phyloP scores from a whole-genome alignment of 2,329 filamentous ascomycete species.

The Myriangium duriaei region DNA sequence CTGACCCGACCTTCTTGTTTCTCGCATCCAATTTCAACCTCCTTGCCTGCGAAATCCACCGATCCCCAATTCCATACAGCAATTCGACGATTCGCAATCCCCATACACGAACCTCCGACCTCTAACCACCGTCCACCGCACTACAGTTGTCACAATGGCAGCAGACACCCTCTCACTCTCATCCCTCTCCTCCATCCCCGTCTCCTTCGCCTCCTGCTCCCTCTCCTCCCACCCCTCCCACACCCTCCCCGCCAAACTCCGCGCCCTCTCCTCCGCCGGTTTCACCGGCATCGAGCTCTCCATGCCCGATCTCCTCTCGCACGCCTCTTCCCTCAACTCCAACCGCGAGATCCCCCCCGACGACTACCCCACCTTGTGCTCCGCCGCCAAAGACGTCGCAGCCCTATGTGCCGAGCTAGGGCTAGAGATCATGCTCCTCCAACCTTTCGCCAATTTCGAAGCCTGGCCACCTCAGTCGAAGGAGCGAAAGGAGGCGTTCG shows the following conservation, averaged over 20 bases:
- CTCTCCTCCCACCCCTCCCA: conserved; percentile 37
- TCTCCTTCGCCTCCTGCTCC: conserved; percentile 45
- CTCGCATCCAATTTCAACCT: too few species aligned
- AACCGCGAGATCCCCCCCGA: conserved; percentile 38
- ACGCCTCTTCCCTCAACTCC: conserved; percentile 40
- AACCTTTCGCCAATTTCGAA: conserved; percentile 67
- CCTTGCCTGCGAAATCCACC: too few species aligned
- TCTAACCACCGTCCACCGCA: too few species aligned
- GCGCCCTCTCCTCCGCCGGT: conserved; percentile 50
- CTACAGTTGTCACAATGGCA: too few species aligned
- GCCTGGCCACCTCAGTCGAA: conserved; percentile 51
- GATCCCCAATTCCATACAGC: too few species aligned
- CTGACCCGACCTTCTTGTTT: too few species aligned
- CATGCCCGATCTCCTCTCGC: conserved; percentile 58
- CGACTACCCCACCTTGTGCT: conserved; percentile 47
- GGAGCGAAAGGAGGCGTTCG: conserved; percentile 50
- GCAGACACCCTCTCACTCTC: conserved; percentile 19
- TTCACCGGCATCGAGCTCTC: conserved; percentile 62
- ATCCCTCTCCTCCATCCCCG: conserved; percentile 31
- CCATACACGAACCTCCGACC: too few species aligned
- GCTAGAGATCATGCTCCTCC: conserved; percentile 56
- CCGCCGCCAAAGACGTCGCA: conserved; percentile 43
- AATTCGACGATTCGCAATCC: too few species aligned
- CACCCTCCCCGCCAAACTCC: conserved; percentile 47
- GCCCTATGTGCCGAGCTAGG: conserved; percentile 41